A percentile compares a stretch with the other conserved stretches of the same genome.
Evolutionary conservation across 2,329 filamentous ascomycete genomes (phyloP).

Genomic region (Exophiala viscosa): DNA sequence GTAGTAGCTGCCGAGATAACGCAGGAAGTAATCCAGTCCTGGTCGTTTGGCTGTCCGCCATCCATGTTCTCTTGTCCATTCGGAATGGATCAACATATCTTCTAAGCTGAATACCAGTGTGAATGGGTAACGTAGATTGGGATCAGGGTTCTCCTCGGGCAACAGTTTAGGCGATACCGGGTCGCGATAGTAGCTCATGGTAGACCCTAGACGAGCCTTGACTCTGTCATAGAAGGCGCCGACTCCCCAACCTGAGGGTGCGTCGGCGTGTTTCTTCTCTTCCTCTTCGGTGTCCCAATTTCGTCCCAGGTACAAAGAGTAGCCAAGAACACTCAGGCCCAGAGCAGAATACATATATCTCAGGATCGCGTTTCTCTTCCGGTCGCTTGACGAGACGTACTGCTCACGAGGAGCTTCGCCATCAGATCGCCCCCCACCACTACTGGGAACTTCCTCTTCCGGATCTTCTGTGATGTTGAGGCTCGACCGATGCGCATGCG

Average conservation of each 20-base stretch:
- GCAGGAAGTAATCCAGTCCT: constrained; percentile 93
- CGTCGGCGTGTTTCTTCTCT: constrained; percentile 62
- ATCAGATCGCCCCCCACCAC: constrained; percentile 55
- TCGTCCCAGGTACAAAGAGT: constrained; percentile 73
- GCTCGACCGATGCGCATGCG: constrained; percentile 30
- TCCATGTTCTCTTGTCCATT: constrained; percentile 90
- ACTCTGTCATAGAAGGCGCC: constrained; percentile 76
- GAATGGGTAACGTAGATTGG: constrained; percentile 77
- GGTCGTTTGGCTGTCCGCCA: constrained; percentile 95
- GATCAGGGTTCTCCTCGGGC: constrained; percentile 62
- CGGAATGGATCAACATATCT: constrained; percentile 88
- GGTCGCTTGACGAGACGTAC: constrained; percentile 88
- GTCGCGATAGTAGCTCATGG: constrained; percentile 90
- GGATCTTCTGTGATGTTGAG: constrained; percentile 55
- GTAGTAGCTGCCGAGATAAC: constrained; percentile 96
- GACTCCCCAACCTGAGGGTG: constrained; percentile 75
- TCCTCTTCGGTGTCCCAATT: constrained; percentile 80
- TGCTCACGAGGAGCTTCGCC: constrained; percentile 68
- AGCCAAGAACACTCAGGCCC: constrained; percentile 54
- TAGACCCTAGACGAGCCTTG: constrained; percentile 68
- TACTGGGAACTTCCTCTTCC: constrained; percentile 45
- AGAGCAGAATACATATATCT: constrained; percentile 68
- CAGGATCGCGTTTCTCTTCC: constrained; percentile 70
- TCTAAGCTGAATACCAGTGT: constrained; percentile 90
- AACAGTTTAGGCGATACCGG: constrained; percentile 91